Evolutionary conservation across 2,329 filamentous ascomycete genomes (phyloP), one percentile per base, ranked within the genome.

Genomic region (Drechslerella dactyloides): DNA sequence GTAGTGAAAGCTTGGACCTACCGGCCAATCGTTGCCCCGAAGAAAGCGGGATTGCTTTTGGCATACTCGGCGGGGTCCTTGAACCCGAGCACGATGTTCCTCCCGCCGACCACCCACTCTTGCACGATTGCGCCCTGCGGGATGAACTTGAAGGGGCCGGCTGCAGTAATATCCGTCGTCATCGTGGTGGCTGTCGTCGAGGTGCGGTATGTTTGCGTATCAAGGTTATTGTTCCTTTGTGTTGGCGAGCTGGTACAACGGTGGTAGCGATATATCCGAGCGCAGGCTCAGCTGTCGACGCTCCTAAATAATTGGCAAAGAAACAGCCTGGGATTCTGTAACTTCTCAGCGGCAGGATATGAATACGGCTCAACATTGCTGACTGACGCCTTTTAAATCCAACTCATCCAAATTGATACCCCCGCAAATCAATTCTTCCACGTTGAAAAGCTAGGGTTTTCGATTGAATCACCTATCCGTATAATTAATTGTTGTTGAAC

Each of bases 1-100:
- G 33, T 44, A 44, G 40, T 51, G 40, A 55, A 35, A 50, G 24
- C 17, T 33, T 42, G 86, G 23, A 19, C 66, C 35, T 70, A 70
- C 66, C 66, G 90, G 62, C 94, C 94, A 79, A 97, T 96, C 50
- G 91, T 97, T 79, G 93, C 93, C 74, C 94, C 93, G 78, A 96
- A 97, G 82, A 87, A 93, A 1, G 90, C 87, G 10, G 80, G 82
- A 81, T 94, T 93, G 83, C 93, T 82, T 75, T 86, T 81, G 74
- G 85, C 85, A 72, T 88, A 85, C 50, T 89, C 86, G 59, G 89
- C 85, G 13, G 84, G 57, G 42, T 72, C 87, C 17, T 90, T 86
- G 81, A 97, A 97, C 59, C 89, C 88, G 76, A 94, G 90, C 21
- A 97, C 93, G 75, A 99, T 94, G 82, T 97, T 94, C 78, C 86